Base-by-base conservation (phyloP, 495 filamentous ascomycete genomes). In the Usnea hakonensis region DNA sequence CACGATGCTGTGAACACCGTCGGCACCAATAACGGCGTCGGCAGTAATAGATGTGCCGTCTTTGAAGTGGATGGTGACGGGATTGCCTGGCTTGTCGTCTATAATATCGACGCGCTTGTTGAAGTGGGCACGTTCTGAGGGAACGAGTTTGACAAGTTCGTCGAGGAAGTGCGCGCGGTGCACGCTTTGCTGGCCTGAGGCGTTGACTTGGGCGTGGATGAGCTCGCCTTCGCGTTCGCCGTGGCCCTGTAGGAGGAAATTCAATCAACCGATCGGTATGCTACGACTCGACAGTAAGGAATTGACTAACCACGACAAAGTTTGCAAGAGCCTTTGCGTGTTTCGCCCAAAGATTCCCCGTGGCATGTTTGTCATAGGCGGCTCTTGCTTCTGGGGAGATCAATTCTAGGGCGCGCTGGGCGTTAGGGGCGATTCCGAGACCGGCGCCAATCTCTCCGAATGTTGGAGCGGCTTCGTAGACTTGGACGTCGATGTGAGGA, bases 161-260 rank as follows among this genome's bases (percentile, higher is more conserved):
- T 79, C 73, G 7, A 82, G 70, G 61, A 83, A 81, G 32, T 73
- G 71, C 9, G 79, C 81, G 32, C 79, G 78, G 52, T 81, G 73
- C 19, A 82, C 79, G 3, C 72, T 74, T 14, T 73, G 73, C 48
- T 76, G 21, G 63, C 75, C 57, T 54, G 63, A 3, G 16, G 16
- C 37, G 21, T 48, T 57, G n/a, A 23, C 5, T 26, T 58, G 58
- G 13, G 43, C 59, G 58, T 33, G 36, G 4, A 65, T 36, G 37
- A 57, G 58, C 21, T 62, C 35, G 30, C 52, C 41, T 38, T 57
- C 63, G 11, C 62, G 36, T n/a, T 61, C 30, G 19, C 58, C 59
- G 2, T 32, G 28, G 16, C 63, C 63, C 63, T 65, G 41, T 1
- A 19, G 16, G 3, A 33, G 5, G 10, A 9, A 0, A 16, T 38